Conservation (phyloP, 2,329 filamentous ascomycete species). For the Cercospora sp. region DNA sequence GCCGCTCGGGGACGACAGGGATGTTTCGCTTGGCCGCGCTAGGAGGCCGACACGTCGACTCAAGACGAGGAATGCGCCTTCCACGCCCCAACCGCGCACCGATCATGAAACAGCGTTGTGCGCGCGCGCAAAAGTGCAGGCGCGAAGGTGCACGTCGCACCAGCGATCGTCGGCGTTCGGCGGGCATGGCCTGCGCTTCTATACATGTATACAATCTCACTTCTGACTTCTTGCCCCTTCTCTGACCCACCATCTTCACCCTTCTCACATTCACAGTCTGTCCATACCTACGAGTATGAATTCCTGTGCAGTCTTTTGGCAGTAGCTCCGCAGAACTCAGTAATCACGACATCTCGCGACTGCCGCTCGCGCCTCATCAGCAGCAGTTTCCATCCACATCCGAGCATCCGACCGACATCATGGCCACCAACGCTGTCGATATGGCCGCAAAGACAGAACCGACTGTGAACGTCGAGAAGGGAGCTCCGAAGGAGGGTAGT, state of each 20-base stretch:
- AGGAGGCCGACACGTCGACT: not conserved
- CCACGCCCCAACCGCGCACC: not conserved
- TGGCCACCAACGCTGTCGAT: slow-evolving; percentile 6
- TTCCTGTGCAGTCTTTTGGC: not conserved
- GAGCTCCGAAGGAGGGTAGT: not conserved
- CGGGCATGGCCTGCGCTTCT: not conserved
- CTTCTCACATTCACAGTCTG: not conserved
- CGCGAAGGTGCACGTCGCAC: not conserved
- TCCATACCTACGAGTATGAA: not conserved
- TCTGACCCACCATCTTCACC: not conserved
- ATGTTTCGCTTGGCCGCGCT: not conserved
- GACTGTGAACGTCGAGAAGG: slow-evolving; percentile 2
- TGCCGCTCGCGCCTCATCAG: not conserved
- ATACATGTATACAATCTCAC: not conserved
- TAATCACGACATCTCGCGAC: not conserved
- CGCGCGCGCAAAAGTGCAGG: not conserved
- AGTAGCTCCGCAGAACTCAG: not conserved
- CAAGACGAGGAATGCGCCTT: not conserved
- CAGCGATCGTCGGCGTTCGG: not conserved
- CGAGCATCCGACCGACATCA: not conserved
- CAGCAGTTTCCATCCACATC: not conserved
- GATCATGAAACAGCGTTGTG: not conserved
- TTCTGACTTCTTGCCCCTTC: not conserved
- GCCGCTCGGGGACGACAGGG: not conserved
- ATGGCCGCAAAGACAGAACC: slow-evolving; percentile 6